Evolutionary conservation across 1,284 basidiomycete species (phyloP).

Genomic region (Singerocomus rubriflavus): DNA sequence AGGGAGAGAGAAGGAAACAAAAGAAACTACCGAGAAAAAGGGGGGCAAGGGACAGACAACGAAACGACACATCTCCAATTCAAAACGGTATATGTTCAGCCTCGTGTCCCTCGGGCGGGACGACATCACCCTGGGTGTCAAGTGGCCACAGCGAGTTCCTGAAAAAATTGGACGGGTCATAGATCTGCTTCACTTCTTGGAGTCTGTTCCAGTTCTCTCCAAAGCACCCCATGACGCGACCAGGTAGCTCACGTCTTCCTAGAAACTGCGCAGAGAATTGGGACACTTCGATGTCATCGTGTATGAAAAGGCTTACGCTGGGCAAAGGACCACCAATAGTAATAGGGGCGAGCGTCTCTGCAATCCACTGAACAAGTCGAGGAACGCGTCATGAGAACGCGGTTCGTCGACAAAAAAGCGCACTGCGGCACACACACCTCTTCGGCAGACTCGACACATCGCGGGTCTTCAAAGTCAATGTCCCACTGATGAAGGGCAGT

Average conservation of each 20-base stretch:
- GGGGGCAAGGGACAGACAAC: not conserved
- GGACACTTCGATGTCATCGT: slow-evolving; percentile 16
- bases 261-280: slow-evolving; percentile 59
- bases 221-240: slow-evolving; percentile 64
- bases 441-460: slow-evolving; percentile 78
- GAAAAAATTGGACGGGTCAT: slow-evolving; percentile 76
- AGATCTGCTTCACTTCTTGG: slow-evolving; percentile 62
- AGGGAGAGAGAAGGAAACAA: not conserved
- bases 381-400: slow-evolving; percentile 2
- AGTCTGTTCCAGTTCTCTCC: slow-evolving; percentile 72
- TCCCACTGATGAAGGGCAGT: slow-evolving; percentile 93
- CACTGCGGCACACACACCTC: slow-evolving; percentile 46
- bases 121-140: slow-evolving; percentile 45
- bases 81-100: slow-evolving; percentile 45
- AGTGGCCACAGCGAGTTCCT: slow-evolving; percentile 76
- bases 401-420: not conserved
- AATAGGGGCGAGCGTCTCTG: slow-evolving; percentile 62
- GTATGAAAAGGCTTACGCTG: slow-evolving; percentile 54
- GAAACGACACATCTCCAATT: not conserved
- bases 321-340: slow-evolving; percentile 78
- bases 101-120: slow-evolving; percentile 53
- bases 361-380: slow-evolving; percentile 60
- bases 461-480: slow-evolving; percentile 72
- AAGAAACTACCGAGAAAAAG: not conserved
- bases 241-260: slow-evolving; percentile 61